phyloP scores from a whole-genome alignment of 2,329 filamentous ascomycete species.

The Aspergillus aculeatus region DNA sequence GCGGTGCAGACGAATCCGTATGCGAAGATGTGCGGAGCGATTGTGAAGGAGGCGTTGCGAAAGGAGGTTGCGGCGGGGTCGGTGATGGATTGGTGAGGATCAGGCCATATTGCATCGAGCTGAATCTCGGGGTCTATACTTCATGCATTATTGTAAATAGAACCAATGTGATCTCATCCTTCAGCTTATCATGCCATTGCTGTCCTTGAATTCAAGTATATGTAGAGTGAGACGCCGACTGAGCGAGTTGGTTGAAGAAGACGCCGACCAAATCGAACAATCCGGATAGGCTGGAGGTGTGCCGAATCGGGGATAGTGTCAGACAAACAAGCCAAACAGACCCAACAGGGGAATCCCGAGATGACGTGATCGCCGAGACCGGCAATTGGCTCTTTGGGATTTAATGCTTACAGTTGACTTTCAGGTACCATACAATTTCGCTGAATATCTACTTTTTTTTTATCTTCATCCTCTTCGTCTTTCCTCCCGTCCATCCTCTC shows the following conservation, averaged over 20 bases:
- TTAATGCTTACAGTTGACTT: not conserved
- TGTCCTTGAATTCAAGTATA: not conserved
- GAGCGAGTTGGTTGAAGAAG: not conserved
- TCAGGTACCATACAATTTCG: not conserved
- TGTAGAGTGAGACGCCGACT: not conserved
- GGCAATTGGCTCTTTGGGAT: not conserved
- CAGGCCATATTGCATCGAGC: too few relatives aligned
- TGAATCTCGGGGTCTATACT: too few relatives aligned
- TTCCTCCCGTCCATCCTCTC: not conserved
- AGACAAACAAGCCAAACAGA: not conserved
- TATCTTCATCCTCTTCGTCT: slow-evolving; percentile 7
- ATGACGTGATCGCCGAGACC: not conserved
- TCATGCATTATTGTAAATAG: too few relatives aligned
- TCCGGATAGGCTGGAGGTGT: not conserved
- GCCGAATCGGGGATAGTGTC: too few relatives aligned
- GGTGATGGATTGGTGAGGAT: not conserved
- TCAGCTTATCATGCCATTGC: too few relatives aligned
- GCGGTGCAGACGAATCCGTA: slow-evolving; percentile 62
- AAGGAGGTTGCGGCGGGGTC: slow-evolving; percentile 49
- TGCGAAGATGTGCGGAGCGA: slow-evolving; percentile 61
- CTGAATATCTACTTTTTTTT: slow-evolving; percentile 29
- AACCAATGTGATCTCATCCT: too few relatives aligned
- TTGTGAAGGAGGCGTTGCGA: slow-evolving; percentile 59
- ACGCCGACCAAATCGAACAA: not conserved
- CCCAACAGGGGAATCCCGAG: not conserved